Evolutionary conservation across 805 yeast species (phyloP).

Genomic region (Kluyveromyces siamensis): DNA sequence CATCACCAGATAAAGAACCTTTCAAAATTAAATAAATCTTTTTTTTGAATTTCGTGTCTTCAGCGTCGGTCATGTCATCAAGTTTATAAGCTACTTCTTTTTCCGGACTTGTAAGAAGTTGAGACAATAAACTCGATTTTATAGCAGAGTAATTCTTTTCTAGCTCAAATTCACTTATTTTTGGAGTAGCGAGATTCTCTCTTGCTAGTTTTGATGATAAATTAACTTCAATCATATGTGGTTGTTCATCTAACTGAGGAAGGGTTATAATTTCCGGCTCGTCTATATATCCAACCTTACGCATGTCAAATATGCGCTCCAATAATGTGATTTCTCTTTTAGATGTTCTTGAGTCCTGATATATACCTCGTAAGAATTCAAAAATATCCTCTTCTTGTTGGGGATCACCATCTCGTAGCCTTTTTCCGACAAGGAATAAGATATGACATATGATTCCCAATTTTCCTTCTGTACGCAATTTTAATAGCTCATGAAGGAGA

Average conservation of each 20-base stretch:
- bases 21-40: conserved; percentile 72
- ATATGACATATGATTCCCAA: conserved; percentile 46
- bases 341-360: conserved; percentile 45
- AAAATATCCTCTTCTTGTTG: conserved; percentile 42
- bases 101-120: neutral
- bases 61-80: conserved; percentile 62
- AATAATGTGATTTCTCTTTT: conserved; percentile 37
- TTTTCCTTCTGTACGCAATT: conserved; percentile 43
- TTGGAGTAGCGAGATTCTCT: neutral
- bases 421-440: conserved; percentile 44
- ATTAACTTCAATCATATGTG: neutral
- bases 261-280: conserved; percentile 17
- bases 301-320: conserved; percentile 42
- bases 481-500: conserved; percentile 38
- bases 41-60: conserved; percentile 58
- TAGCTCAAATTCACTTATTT: neutral
- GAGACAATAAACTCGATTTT: neutral
- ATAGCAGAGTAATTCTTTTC: neutral
- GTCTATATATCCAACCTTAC: conserved; percentile 36
- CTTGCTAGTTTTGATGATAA: neutral
- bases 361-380: conserved; percentile 50
- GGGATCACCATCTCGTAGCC: conserved; percentile 34
- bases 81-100: conserved; percentile 12
- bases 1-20: conserved; percentile 88
- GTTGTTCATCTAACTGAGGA: neutral